A percentile compares a stretch with the other conserved stretches of the same genome.
Conservation (phyloP, 768 basidiomycete genomes). For the Mycena latifolia region DNA sequence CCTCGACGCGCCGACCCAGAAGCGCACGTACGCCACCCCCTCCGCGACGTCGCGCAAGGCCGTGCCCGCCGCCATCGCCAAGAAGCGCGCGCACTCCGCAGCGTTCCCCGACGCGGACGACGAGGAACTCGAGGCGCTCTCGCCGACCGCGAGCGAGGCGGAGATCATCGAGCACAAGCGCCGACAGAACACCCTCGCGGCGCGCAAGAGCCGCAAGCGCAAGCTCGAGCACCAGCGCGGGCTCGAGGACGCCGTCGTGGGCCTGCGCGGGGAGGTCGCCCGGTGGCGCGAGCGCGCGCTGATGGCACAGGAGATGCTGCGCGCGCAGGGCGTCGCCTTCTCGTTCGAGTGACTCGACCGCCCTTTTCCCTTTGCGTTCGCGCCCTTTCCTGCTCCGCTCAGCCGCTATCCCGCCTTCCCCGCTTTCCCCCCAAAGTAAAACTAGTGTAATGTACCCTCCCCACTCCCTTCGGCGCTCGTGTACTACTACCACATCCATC, state of each 20-base stretch:
- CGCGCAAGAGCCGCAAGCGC: slow-evolving; percentile 71
- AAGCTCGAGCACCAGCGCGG: slow-evolving; percentile 72
- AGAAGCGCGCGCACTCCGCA: slow-evolving; percentile 51
- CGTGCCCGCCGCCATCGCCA: slow-evolving; percentile 65
- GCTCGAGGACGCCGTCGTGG: slow-evolving; percentile 59
- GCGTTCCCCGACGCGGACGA: slow-evolving; percentile 51
- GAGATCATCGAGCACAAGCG: slow-evolving; percentile 75
- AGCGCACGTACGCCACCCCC: slow-evolving; percentile 64
- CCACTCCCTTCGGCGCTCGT: slow-evolving; percentile 31
- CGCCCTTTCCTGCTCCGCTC: neutral
- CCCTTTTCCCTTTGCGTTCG: neutral
- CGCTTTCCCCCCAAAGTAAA: neutral
- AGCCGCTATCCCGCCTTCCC: neutral
- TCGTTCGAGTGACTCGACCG: slow-evolving; percentile 23
- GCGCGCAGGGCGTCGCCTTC: slow-evolving; percentile 48
- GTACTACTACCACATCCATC: slow-evolving; percentile 17
- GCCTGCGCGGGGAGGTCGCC: slow-evolving; percentile 59
- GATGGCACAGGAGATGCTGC: slow-evolving; percentile 54
- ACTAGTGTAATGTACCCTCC: too few relatives aligned
- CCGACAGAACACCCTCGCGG: slow-evolving; percentile 77
- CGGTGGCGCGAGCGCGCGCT: slow-evolving; percentile 59
- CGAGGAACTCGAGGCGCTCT: slow-evolving; percentile 44
- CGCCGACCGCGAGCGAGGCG: slow-evolving; percentile 50
- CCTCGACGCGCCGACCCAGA: slow-evolving; percentile 67
- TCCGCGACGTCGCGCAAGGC: slow-evolving; percentile 69